Evolutionary conservation across 495 filamentous ascomycete species (phyloP), one percentile per base, ranked within the genome.

Genomic region (Lineolata rhizophorae): DNA sequence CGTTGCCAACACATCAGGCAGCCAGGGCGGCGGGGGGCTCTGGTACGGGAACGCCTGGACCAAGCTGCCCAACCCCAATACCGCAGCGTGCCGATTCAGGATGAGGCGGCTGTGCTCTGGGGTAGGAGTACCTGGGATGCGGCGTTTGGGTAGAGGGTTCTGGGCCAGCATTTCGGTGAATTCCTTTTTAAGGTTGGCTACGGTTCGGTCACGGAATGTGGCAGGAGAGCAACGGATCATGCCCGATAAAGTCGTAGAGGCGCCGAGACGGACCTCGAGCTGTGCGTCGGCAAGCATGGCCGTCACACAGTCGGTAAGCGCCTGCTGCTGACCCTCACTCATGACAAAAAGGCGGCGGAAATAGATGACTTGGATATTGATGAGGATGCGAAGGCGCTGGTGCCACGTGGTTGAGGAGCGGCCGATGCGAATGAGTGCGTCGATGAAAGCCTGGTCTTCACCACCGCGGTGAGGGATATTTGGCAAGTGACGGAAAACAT

Each of bases 301-400:
- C 16, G 80, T 72, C 3, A 99, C 84, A 38, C 81, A 84, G 29
- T 76, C 71, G 48, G 93, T 90, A 10, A 99, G 68, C 29, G 64
- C 64, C 37, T 80, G 63, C 35, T 87, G 77, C 45, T 91, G 70
- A 11, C 59, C 50, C 6, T 60, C 54, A n/a, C 71, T 69, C 41
- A 91, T 76, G n/a, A 94, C 59, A 64, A 99, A 99, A 16, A 99
- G 62, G 18, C 82, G 76, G 26, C 87, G 79, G 70, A 95, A 99
- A 59, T 92, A 99, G 47, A 99, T 74, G 45, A 94, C 85, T 51
- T 99, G 87, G 62, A 99, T 95, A 55, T 94, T 95, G 56, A 99
- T 91, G 42, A 95, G 70, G 17, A 91, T 79, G n/a, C 87, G 72
- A 22, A 99, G 63, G 15, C 87, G 78, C 51, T 95, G 90, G 48